These are phyloP conservation scores for Annulohypoxylon truncatum DNA, from an alignment of 2,329 filamentous ascomycete genomes.

Conservation along the genomic window DNA sequence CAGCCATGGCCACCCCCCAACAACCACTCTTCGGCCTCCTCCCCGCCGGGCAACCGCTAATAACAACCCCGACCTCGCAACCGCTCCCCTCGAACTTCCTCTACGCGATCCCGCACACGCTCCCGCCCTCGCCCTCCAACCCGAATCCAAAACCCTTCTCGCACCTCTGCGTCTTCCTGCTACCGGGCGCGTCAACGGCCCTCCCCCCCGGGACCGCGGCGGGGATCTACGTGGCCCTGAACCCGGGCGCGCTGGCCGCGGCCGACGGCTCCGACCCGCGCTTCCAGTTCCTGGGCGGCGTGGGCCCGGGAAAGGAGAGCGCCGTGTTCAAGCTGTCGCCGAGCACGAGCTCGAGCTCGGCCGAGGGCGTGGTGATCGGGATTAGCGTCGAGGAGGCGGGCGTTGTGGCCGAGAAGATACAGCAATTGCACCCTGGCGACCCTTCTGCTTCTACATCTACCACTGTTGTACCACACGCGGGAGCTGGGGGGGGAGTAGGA, in stretches of 20 bases:
- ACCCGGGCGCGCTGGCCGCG: constrained; percentile 52
- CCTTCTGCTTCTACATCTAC: background rate
- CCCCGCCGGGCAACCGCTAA: constrained; percentile 68
- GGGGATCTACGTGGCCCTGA: constrained; percentile 83
- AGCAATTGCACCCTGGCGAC: constrained; percentile 39
- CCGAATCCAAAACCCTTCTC: constrained; percentile 66
- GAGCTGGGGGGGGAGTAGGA: background rate
- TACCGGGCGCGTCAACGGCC: constrained; percentile 78
- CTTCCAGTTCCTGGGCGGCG: constrained; percentile 88
- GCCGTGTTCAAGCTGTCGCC: constrained; percentile 82
- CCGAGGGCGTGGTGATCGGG: constrained; percentile 74
- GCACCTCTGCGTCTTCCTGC: constrained; percentile 89
- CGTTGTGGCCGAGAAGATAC: constrained; percentile 68
- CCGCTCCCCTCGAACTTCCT: constrained; percentile 58
- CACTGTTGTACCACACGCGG: constrained; percentile 10
- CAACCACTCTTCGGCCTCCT: constrained; percentile 68
- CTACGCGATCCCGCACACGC: constrained; percentile 64
- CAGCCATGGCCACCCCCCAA: background rate
- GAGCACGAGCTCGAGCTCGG: constrained; percentile 4
- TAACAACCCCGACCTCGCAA: constrained; percentile 64
- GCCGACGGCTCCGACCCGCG: constrained; percentile 60
- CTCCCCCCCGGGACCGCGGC: constrained; percentile 83
- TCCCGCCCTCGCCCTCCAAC: constrained; percentile 37
- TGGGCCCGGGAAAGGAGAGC: constrained; percentile 90
- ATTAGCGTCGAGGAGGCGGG: constrained; percentile 82